phyloP scores from a whole-genome alignment of 257 asterid species.

The Gentiana dahurica region DNA sequence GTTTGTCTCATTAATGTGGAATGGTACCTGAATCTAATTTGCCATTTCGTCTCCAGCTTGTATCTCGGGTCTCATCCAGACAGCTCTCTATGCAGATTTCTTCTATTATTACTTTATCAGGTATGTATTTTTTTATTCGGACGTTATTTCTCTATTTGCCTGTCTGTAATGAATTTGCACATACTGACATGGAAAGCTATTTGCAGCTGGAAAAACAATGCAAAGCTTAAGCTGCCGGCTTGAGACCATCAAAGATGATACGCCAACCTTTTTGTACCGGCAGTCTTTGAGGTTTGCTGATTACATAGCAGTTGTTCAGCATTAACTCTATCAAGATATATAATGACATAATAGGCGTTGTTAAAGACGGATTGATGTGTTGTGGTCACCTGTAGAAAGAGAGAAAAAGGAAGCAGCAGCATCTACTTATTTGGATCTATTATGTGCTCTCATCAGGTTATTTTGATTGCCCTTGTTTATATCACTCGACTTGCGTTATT shows the following conservation, averaged over 20 bases:
- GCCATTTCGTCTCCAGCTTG: conserved; percentile 41
- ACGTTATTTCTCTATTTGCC: not conserved
- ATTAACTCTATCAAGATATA: too few species aligned
- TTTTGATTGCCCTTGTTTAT: too few species aligned
- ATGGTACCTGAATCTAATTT: conserved; percentile 2
- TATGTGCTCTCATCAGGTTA: too few species aligned
- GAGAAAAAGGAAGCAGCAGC: too few species aligned
- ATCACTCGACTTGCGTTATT: too few species aligned
- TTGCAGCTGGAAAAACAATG: conserved; percentile 47
- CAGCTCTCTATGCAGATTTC: conserved; percentile 90
- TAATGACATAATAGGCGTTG: too few species aligned
- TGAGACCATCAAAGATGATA: conserved; percentile 20
- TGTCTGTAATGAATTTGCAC: not conserved
- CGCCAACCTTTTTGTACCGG: not conserved
- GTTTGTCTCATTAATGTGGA: conserved; percentile 4
- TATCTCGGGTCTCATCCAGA: conserved; percentile 73
- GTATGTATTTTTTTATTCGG: conserved; percentile 21
- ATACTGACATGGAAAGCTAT: conserved; percentile 3
- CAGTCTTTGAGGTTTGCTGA: not conserved
- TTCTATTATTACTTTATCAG: conserved; percentile 91
- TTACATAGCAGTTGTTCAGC: too few species aligned
- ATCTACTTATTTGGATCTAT: too few species aligned
- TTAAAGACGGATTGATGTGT: too few species aligned
- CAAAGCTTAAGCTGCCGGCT: conserved; percentile 71
- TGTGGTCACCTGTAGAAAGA: too few species aligned